phyloP scores from a whole-genome alignment of 257 asterid species.

The Solanum raphanifolium region DNA sequence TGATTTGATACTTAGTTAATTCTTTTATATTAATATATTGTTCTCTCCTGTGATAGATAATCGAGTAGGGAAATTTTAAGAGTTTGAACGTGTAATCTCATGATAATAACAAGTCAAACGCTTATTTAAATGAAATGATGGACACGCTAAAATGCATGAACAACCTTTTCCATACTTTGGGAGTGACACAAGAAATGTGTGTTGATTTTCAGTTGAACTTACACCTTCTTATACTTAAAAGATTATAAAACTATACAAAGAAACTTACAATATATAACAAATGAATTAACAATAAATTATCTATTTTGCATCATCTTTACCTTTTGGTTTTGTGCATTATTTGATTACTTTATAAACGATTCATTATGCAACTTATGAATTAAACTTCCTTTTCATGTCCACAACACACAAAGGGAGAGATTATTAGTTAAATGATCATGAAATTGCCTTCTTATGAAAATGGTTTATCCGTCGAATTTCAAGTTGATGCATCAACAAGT shows the following conservation, averaged over 20 bases:
- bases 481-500: slow-evolving; percentile 20
- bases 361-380: background rate
- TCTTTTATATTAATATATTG: background rate
- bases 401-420: background rate
- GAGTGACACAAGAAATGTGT: slow-evolving; percentile 45
- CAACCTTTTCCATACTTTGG: slow-evolving; percentile 15
- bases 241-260: background rate
- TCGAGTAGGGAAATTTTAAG: background rate
- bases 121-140: background rate
- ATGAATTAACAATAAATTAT: slow-evolving; percentile 7
- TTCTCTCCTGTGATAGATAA: background rate
- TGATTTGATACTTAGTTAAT: background rate
- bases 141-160: slow-evolving; percentile 48
- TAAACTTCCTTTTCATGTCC: background rate
- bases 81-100: background rate
- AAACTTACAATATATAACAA: background rate
- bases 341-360: background rate
- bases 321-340: no score
- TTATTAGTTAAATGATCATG: background rate
- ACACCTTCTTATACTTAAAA: background rate
- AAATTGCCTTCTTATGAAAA: background rate
- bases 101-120: background rate
- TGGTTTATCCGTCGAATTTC: slow-evolving; percentile 4
- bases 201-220: slow-evolving; percentile 15
- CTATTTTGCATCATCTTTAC: background rate